Evolutionary conservation across 2,329 filamentous ascomycete species (phyloP).

Genomic region (Colletotrichum magnum): DNA sequence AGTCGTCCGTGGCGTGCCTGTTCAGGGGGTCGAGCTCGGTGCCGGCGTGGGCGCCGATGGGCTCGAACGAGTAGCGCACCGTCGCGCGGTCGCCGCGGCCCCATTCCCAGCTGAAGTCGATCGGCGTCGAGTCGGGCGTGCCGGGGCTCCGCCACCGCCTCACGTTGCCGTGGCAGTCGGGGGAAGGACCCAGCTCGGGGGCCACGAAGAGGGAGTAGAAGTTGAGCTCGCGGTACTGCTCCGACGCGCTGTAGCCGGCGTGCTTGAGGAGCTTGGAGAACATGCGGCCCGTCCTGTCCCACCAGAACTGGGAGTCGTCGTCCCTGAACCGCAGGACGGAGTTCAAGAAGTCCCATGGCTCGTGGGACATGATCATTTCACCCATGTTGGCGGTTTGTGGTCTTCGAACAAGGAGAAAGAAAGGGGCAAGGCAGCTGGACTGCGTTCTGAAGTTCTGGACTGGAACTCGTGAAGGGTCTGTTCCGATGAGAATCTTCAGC

Average conservation of each 20-base stretch:
- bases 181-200: conserved; percentile 35
- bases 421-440: not conserved
- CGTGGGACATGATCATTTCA: conserved; percentile 35
- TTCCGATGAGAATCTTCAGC: not conserved
- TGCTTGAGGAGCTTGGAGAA: conserved; percentile 36
- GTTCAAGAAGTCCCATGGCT: conserved; percentile 38
- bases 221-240: conserved; percentile 37
- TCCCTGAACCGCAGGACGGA: conserved; percentile 35
- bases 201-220: conserved; percentile 39
- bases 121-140: conserved; percentile 33
- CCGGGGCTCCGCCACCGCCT: conserved; percentile 34
- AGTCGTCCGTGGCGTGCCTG: conserved; percentile 33
- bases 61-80: conserved; percentile 35
- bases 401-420: not conserved
- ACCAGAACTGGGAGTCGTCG: conserved; percentile 38
- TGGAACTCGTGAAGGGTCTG: not conserved
- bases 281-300: conserved; percentile 35
- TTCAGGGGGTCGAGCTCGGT: conserved; percentile 37
- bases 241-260: conserved; percentile 33
- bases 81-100: conserved; percentile 16
- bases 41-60: conserved; percentile 31
- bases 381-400: conserved; percentile 23
- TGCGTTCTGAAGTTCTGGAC: not conserved
- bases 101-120: conserved; percentile 40
- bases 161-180: conserved; percentile 34